Conservation (phyloP, 805 yeast genomes). For the Candida ascalaphidarum region DNA sequence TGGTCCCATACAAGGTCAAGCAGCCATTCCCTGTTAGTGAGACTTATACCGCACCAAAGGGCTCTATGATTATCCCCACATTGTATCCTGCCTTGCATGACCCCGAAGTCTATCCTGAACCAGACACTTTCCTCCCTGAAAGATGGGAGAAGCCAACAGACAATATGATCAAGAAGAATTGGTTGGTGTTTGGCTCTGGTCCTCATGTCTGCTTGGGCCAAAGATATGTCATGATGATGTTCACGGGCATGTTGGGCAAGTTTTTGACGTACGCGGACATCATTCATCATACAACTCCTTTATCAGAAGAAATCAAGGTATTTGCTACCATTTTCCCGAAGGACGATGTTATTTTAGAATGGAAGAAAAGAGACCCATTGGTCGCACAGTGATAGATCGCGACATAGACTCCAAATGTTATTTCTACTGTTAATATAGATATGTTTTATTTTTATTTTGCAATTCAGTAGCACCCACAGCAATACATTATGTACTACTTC, state of each 20-base stretch:
- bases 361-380: slow-evolving; percentile 56
- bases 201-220: slow-evolving; percentile 96
- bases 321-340: slow-evolving; percentile 98
- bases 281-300: slow-evolving; percentile 72
- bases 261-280: slow-evolving; percentile 75
- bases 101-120: slow-evolving; percentile 92
- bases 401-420: too few relatives aligned
- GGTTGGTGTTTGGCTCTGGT: slow-evolving; percentile 97
- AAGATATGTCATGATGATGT: slow-evolving; percentile 83
- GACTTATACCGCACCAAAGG: slow-evolving; percentile 88
- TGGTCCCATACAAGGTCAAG: slow-evolving; percentile 96
- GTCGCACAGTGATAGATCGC: too few relatives aligned
- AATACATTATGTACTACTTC: too few relatives aligned
- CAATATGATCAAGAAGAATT: slow-evolving; percentile 71
- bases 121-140: slow-evolving; percentile 92
- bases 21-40: slow-evolving; percentile 76
- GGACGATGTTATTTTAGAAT: slow-evolving; percentile 81
- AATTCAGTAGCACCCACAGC: too few relatives aligned
- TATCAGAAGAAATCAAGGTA: slow-evolving; percentile 87
- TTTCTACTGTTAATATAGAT: too few relatives aligned
- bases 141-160: slow-evolving; percentile 89
- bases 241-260: slow-evolving; percentile 87
- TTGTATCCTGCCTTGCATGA: slow-evolving; percentile 94
- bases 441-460: too few relatives aligned
- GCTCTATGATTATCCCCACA: slow-evolving; percentile 95